Evolutionary conservation across 169 alveolate genomes (phyloP).

Genomic region (Cryptosporidium bovis): DNA sequence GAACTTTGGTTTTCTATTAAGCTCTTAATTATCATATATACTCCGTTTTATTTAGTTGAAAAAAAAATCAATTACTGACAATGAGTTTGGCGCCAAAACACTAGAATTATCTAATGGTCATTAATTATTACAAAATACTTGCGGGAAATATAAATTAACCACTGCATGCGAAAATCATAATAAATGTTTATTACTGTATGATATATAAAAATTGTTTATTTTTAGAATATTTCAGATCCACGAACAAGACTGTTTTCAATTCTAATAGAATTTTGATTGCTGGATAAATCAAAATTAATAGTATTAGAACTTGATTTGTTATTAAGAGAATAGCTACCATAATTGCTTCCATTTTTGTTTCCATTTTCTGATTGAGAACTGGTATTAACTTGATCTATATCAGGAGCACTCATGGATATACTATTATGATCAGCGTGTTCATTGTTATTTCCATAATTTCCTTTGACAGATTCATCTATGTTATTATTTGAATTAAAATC

Average conservation of each 20-base stretch:
- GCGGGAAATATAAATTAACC: no score
- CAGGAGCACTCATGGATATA: neutral
- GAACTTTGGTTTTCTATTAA: no score
- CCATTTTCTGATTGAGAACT: neutral
- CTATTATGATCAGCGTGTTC: neutral
- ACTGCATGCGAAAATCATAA: no score
- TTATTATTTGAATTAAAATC: slow-evolving; percentile 8
- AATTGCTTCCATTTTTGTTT: neutral
- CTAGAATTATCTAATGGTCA: no score
- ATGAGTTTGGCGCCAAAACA: no score
- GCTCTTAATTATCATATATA: no score
- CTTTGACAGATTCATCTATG: neutral
- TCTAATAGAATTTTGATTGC: neutral
- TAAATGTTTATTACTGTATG: no score
- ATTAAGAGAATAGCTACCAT: neutral
- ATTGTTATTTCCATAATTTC: slow-evolving; percentile 2
- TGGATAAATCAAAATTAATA: neutral
- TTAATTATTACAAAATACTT: no score
- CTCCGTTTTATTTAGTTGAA: no score
- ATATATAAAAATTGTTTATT: no score
- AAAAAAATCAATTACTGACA: no score
- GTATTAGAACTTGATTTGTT: neutral
- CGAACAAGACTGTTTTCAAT: neutral
- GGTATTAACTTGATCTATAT: slow-evolving; percentile 1
- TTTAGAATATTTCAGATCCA: no score